Conservation (phyloP, 352 stramenopile species). For the Nothophytophthora sp. region DNA sequence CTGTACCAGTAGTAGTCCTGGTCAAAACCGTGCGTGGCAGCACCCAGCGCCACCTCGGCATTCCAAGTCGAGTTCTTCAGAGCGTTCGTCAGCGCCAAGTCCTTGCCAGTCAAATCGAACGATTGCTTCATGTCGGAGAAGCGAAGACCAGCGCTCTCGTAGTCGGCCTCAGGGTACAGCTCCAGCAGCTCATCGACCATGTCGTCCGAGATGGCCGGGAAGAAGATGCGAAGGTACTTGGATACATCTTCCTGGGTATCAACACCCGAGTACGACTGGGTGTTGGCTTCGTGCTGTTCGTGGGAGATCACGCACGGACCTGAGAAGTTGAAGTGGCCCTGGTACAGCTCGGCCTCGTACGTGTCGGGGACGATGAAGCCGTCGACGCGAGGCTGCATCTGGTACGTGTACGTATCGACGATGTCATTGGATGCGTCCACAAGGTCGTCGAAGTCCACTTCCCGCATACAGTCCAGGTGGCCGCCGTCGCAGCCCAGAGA, state of each 20-base stretch:
- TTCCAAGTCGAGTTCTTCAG: not conserved
- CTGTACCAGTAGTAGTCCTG: not conserved
- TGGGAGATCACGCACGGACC: not conserved
- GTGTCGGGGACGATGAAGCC: not conserved
- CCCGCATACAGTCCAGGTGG: constrained; percentile 1
- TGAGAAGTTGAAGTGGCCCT: no score
- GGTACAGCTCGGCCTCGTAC: not conserved
- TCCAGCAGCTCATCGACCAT: not conserved
- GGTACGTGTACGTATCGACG: not conserved
- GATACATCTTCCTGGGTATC: not conserved
- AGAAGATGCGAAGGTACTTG: not conserved
- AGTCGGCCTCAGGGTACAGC: not conserved
- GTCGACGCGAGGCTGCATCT: constrained; percentile 3
- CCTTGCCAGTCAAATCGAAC: not conserved
- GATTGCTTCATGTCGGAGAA: not conserved
- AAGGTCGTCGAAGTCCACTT: not conserved
- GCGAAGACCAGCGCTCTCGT: not conserved
- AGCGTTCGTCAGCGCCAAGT: not conserved
- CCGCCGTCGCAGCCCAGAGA: not conserved
- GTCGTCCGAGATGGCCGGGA: constrained; percentile 1
- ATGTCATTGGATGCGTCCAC: not conserved
- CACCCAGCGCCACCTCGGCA: not conserved
- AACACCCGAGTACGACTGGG: not conserved
- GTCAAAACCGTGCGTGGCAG: not conserved
- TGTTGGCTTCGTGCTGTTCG: not conserved